Percentiles rank a stretch among this genome's conserved stretches.
These are phyloP conservation scores for Macrolepiota dolichaula DNA, from an alignment of 768 basidiomycete genomes.

Conservation along the genomic window DNA sequence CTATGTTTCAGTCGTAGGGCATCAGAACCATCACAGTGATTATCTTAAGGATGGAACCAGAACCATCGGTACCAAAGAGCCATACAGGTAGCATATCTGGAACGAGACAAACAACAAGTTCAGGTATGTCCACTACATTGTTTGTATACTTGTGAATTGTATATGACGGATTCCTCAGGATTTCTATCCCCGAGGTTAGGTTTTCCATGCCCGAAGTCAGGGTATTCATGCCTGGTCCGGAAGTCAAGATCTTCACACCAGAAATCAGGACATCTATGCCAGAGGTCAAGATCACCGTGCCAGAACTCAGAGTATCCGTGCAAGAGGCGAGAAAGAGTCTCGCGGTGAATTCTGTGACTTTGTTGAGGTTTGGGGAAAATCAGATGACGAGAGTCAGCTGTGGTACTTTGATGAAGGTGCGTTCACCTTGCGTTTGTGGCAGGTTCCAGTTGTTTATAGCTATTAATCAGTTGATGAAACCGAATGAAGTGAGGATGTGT, in stretches of 20 bases:
- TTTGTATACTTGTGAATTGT: neutral
- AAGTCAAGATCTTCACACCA: too few species aligned
- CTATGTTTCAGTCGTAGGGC: constrained; percentile 26
- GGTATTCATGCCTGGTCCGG: too few species aligned
- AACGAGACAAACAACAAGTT: constrained; percentile 17
- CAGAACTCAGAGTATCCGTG: constrained; percentile 11
- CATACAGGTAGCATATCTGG: constrained; percentile 35
- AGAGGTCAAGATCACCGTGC: too few species aligned
- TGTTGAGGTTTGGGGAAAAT: constrained; percentile 37
- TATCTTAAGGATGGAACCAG: constrained; percentile 23
- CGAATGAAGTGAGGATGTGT: too few species aligned
- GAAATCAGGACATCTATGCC: too few species aligned
- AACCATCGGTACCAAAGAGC: constrained; percentile 23
- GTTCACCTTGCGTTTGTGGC: neutral
- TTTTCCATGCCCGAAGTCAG: too few species aligned
- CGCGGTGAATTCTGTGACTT: constrained; percentile 35
- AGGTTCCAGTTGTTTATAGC: neutral
- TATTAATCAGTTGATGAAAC: too few species aligned
- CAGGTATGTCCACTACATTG: constrained; percentile 22
- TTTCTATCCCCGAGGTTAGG: constrained; percentile 17
- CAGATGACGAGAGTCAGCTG: constrained; percentile 37
- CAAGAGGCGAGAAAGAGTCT: constrained; percentile 30
- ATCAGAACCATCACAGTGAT: neutral
- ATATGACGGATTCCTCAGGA: constrained; percentile 20
- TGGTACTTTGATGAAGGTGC: constrained; percentile 21